Evolutionary conservation across 495 filamentous ascomycete genomes (phyloP).

Genomic region (Aspergillus leporis): DNA sequence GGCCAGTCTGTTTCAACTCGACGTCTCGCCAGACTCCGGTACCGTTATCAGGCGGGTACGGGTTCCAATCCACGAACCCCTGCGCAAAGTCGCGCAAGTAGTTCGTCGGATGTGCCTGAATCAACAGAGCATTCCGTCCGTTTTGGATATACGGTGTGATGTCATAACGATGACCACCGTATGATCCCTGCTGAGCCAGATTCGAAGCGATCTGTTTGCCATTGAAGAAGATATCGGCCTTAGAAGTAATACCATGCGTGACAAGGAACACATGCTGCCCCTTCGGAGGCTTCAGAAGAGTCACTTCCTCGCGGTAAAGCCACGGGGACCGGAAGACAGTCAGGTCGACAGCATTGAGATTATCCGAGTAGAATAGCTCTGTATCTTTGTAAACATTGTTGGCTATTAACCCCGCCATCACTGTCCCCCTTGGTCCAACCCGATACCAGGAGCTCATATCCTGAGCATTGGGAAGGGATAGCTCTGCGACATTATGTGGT

Average conservation of each 20-base stretch:
- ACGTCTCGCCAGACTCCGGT: slow-evolving; percentile 65
- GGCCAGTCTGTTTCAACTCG: slow-evolving; percentile 57
- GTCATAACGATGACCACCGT: slow-evolving; percentile 55
- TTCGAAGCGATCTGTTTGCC: slow-evolving; percentile 51
- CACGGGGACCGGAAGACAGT: slow-evolving; percentile 56
- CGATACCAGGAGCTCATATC: slow-evolving; percentile 53
- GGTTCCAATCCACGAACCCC: slow-evolving; percentile 69
- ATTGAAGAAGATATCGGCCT: slow-evolving; percentile 62
- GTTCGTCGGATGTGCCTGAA: slow-evolving; percentile 57
- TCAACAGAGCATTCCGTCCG: slow-evolving; percentile 50
- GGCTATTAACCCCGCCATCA: slow-evolving; percentile 59
- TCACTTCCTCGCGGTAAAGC: slow-evolving; percentile 62
- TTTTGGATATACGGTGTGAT: slow-evolving; percentile 43
- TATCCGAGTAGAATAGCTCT: slow-evolving; percentile 58
- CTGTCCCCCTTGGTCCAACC: slow-evolving; percentile 51
- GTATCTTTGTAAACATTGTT: slow-evolving; percentile 55
- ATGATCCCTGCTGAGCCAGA: slow-evolving; percentile 55
- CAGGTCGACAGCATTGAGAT: slow-evolving; percentile 44
- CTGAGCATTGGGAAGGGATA: slow-evolving; percentile 45
- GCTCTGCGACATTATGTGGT: slow-evolving; percentile 31
- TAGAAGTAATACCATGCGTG: slow-evolving; percentile 61
- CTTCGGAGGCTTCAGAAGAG: slow-evolving; percentile 27
- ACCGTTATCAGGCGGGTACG: slow-evolving; percentile 58
- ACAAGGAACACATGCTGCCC: slow-evolving; percentile 52
- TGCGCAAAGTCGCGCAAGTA: slow-evolving; percentile 59